Evolutionary conservation across 306 rosid genomes (phyloP).

Genomic region (Crataegus laevigata): DNA sequence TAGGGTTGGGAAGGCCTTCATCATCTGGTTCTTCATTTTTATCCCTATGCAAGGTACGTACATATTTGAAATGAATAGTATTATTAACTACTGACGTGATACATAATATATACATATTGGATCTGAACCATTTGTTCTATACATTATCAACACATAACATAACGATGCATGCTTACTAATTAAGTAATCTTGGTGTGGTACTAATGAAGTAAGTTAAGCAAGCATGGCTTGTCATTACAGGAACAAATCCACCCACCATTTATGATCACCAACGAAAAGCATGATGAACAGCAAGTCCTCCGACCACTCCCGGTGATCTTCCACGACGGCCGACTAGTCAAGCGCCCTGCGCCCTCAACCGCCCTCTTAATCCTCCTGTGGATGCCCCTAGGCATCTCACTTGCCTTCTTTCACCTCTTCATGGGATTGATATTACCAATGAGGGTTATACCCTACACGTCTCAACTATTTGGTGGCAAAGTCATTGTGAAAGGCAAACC

Average conservation of each 20-base stretch:
- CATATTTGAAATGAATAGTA: background rate
- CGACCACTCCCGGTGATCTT: conserved; percentile 83
- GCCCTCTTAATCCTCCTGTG: conserved; percentile 70
- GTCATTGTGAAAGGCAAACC: conserved; percentile 68
- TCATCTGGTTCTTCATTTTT: conserved; percentile 28
- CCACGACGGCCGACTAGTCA: conserved; percentile 95
- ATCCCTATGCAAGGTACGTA: conserved; percentile 50
- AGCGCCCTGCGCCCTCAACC: conserved; percentile 64
- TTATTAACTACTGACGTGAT: background rate
- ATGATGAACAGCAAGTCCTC: conserved; percentile 19
- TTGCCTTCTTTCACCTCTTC: conserved; percentile 45
- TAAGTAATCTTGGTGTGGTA: background rate
- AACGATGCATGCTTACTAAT: background rate
- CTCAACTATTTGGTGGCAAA: conserved; percentile 49
- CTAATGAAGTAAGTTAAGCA: background rate
- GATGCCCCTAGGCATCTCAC: conserved; percentile 84
- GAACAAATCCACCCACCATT: conserved; percentile 49
- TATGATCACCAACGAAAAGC: conserved; percentile 3
- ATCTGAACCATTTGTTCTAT: background rate
- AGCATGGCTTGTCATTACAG: conserved; percentile 23
- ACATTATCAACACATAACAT: background rate
- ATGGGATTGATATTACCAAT: conserved; percentile 53
- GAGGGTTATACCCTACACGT: conserved; percentile 34
- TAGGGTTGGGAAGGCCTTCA: conserved; percentile 39
- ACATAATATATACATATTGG: background rate